phyloP scores from a whole-genome alignment of 108 stramenopile species.

The Cyclotella atomus region DNA sequence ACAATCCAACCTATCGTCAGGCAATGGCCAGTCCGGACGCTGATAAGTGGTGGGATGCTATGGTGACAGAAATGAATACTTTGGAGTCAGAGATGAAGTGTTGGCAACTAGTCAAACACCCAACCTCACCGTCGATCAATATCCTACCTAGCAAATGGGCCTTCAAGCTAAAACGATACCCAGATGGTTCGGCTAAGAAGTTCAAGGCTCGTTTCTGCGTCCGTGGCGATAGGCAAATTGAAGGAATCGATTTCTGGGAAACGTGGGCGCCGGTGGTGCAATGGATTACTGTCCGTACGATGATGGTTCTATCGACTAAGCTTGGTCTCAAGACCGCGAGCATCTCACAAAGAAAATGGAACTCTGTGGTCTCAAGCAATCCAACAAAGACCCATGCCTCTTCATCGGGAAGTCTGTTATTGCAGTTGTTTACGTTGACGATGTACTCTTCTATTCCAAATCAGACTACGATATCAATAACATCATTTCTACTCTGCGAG shows the following conservation, averaged over 20 bases:
- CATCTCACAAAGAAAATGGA: neutral
- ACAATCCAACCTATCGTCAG: slow-evolving; percentile 9
- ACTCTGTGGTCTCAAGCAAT: slow-evolving; percentile 11
- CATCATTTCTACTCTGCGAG: neutral
- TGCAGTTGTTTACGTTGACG: slow-evolving; percentile 48
- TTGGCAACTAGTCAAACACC: slow-evolving; percentile 24
- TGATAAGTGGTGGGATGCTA: slow-evolving; percentile 34
- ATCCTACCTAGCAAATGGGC: slow-evolving; percentile 54
- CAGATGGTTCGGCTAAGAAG: slow-evolving; percentile 52
- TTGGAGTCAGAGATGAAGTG: slow-evolving; percentile 21
- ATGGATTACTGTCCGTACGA: neutral
- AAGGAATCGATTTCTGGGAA: neutral
- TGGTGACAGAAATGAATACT: slow-evolving; percentile 22
- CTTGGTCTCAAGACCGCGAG: neutral
- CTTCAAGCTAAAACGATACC: slow-evolving; percentile 53
- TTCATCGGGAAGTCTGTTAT: slow-evolving; percentile 20
- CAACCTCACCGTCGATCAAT: neutral
- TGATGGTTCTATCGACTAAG: neutral
- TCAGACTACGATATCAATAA: neutral
- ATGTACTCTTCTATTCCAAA: slow-evolving; percentile 9
- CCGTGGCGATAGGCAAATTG: slow-evolving; percentile 16
- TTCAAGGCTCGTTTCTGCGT: slow-evolving; percentile 58
- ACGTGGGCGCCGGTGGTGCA: neutral
- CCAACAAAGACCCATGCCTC: slow-evolving; percentile 43
- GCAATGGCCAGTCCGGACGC: slow-evolving; percentile 20